Percentiles rank a stretch among this genome's conserved stretches.
Conservation (phyloP, 768 basidiomycete genomes). For the Psilocybe cyanescens region DNA sequence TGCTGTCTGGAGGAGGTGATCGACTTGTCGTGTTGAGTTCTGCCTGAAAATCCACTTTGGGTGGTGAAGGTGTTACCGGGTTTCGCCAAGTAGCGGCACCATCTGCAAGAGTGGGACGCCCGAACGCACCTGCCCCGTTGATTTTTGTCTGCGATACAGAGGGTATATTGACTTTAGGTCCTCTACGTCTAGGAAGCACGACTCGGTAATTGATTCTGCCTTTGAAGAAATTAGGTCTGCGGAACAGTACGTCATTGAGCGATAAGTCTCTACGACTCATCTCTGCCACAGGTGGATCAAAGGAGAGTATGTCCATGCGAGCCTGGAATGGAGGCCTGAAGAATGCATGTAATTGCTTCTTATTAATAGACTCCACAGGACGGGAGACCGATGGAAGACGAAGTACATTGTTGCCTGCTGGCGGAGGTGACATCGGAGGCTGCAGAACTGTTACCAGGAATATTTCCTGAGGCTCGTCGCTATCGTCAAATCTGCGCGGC, state of each 20-base stretch:
- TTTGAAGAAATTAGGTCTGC: conserved; percentile 40
- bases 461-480: conserved; percentile 42
- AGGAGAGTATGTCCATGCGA: conserved; percentile 71
- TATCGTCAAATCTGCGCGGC: conserved; percentile 35
- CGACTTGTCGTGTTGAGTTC: conserved; percentile 62
- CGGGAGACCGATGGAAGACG: conserved; percentile 50
- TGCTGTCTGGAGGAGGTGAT: conserved; percentile 64
- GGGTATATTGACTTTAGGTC: conserved; percentile 35
- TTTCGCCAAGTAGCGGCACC: conserved; percentile 50
- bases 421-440: conserved; percentile 51
- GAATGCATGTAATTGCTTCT: conserved; percentile 50
- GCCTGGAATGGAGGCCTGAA: conserved; percentile 40
- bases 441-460: conserved; percentile 51
- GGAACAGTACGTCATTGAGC: conserved; percentile 69
- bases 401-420: conserved; percentile 41
- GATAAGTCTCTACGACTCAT: conserved; percentile 65
- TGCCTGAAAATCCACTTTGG: conserved; percentile 21
- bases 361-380: conserved; percentile 47
- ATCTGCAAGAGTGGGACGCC: conserved; percentile 44
- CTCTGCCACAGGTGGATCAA: conserved; percentile 70
- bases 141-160: conserved; percentile 23
- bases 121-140: conserved; percentile 41
- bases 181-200: conserved; percentile 40
- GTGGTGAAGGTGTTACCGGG: conserved; percentile 25
- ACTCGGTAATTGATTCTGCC: conserved; percentile 46